Percentiles rank a stretch among this genome's conserved stretches.
phyloP scores from a whole-genome alignment of 148 eudicot species.

The Rhododendron vialii region DNA sequence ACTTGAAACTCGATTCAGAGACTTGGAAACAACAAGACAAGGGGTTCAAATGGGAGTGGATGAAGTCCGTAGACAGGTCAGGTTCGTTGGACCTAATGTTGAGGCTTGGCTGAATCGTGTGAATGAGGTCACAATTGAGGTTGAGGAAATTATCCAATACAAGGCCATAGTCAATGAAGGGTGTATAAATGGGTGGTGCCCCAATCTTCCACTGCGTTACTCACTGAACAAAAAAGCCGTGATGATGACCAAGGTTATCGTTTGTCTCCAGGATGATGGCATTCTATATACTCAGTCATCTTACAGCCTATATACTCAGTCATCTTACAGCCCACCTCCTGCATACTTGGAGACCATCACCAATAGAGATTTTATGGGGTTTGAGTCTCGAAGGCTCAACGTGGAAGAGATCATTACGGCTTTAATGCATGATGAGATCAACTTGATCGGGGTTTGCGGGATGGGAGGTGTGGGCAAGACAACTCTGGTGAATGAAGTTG shows the following conservation, averaged over 20 bases:
- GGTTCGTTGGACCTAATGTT: background rate
- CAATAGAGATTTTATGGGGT: background rate
- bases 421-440: background rate
- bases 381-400: background rate
- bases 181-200: conserved; percentile 1
- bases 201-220: background rate
- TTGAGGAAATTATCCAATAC: background rate
- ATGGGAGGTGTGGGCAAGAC: conserved; percentile 1
- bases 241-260: background rate
- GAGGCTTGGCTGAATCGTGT: conserved; percentile 13
- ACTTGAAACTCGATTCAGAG: conserved; percentile 5
- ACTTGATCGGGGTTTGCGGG: background rate
- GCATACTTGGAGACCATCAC: background rate
- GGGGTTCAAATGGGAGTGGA: background rate
- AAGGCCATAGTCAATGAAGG: background rate
- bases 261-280: rapidly evolving
- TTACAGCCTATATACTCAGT: background rate
- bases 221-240: background rate
- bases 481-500: background rate
- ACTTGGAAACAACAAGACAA: background rate
- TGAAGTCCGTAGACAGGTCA: conserved; percentile 20
- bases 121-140: background rate
- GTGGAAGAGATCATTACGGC: background rate
- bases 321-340: background rate
- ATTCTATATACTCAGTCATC: too few relatives aligned